Evolutionary conservation across 2,329 filamentous ascomycete species (phyloP), one percentile per base, ranked within the genome.

Genomic region (Trichophyton verrucosum): DNA sequence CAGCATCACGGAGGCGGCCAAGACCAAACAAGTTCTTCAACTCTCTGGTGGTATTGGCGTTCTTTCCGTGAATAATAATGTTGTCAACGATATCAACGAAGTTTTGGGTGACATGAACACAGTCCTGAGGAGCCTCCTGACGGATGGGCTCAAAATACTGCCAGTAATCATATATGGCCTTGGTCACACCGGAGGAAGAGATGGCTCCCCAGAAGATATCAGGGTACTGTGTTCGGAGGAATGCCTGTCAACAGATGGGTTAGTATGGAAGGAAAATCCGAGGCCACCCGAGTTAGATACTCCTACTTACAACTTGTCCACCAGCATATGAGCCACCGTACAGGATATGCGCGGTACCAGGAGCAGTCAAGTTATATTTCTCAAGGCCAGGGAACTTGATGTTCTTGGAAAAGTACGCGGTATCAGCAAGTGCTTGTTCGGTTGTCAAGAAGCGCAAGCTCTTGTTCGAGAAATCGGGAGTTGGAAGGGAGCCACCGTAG

Each of bases 261-360:
- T 20, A 59, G 38, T 22, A 24, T 30, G 9, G 40, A 20, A 8
- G 15, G n/a, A 20, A n/a, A 46, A 46, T n/a, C 2, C 42, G 42
- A 46, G 2, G 1, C 33, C 33, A 3, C 33, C 11, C 40, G 6
- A 6, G 40, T n/a, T 17, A 44, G n/a, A 13, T 15, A n/a, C 40
- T 36, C 24, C 24, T 47, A 63, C 62, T 56, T 61, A 65, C 62
- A 8, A 85, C 87, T 65, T 91, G 87, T 0, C 85, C 86, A 1
- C 90, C 90, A 0, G 89, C 88, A 68, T 95, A 95, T 0, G 87
- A 91, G 0, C 89, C 89, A 1, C 90, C 90, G 63, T 95, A 95
- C 0, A 84, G 83, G 62, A 95, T 86, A 75, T 86, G 94, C 0
- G 89, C 82, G 0, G 83, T 84, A 2, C 77, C 78, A 0, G 81